Conservation (phyloP, 2,329 filamentous ascomycete genomes). For the Aphanocladium album region DNA sequence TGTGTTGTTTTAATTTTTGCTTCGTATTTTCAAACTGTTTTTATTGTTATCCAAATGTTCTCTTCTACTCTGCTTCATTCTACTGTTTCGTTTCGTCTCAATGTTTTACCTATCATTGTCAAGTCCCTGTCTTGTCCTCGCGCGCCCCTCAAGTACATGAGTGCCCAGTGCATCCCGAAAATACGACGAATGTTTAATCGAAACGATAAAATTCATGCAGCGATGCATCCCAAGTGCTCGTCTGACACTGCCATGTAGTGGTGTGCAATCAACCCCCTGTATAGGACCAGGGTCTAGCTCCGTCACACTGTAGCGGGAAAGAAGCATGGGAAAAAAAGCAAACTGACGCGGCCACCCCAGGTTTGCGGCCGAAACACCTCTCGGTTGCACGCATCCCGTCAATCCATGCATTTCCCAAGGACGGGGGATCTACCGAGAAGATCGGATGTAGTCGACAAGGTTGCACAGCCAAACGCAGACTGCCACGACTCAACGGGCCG, state of each 20-base stretch:
- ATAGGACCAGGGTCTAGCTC: neutral
- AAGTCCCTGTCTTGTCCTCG: neutral
- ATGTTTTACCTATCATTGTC: neutral
- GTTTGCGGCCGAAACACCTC: neutral
- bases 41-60: neutral
- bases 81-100: neutral
- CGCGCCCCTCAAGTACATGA: neutral
- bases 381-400: neutral
- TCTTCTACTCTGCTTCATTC: neutral
- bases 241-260: neutral
- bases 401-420: neutral
- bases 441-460: neutral
- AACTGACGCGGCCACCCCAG: neutral
- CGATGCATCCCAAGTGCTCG: neutral
- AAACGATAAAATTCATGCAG: slow-evolving; percentile 7
- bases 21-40: neutral
- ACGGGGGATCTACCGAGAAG: neutral
- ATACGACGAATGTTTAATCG: neutral
- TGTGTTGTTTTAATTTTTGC: neutral
- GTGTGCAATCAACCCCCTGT: neutral
- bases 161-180: neutral
- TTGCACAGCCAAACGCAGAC: neutral
- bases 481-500: neutral
- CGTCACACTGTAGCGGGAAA: neutral
- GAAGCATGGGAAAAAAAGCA: neutral